A percentile compares a stretch with the other conserved stretches of the same genome.
Evolutionary conservation across 2,329 filamentous ascomycete genomes (phyloP).

Genomic region (Aspergillus transmontanensis): DNA sequence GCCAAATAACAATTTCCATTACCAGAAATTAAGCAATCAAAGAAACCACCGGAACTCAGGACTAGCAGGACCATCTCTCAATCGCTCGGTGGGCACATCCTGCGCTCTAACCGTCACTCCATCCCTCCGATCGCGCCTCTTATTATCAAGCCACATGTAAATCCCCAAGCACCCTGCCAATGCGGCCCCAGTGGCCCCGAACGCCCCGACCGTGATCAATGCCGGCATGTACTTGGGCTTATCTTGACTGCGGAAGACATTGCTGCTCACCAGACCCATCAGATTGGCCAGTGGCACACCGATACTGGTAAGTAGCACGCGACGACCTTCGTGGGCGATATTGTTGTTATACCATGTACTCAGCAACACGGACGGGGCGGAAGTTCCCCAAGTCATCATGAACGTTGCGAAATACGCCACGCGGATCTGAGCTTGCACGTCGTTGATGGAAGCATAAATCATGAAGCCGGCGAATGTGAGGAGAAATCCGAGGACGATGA

Average conservation of each 20-base stretch:
- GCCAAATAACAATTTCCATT: not conserved
- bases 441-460: conserved; percentile 71
- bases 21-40: not conserved
- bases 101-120: conserved; percentile 58
- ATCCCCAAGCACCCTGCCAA: conserved; percentile 59
- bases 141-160: conserved; percentile 69
- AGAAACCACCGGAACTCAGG: conserved; percentile 62
- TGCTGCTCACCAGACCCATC: conserved; percentile 71
- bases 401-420: conserved; percentile 76
- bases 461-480: conserved; percentile 78
- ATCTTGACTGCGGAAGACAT: conserved; percentile 67
- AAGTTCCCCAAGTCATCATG: conserved; percentile 82
- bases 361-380: conserved; percentile 69
- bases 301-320: conserved; percentile 69
- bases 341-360: conserved; percentile 81
- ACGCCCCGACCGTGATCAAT: conserved; percentile 57
- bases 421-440: conserved; percentile 61
- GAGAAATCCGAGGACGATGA: conserved; percentile 72
- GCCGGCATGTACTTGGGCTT: conserved; percentile 69
- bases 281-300: conserved; percentile 75
- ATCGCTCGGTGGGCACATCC: conserved; percentile 59
- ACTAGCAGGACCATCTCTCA: conserved; percentile 58
- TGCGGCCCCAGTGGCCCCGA: conserved; percentile 60
- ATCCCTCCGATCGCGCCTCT: conserved; percentile 58
- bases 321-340: conserved; percentile 72